Base-by-base conservation (phyloP, 805 yeast genomes). In the Lachancea lanzarotensis region DNA sequence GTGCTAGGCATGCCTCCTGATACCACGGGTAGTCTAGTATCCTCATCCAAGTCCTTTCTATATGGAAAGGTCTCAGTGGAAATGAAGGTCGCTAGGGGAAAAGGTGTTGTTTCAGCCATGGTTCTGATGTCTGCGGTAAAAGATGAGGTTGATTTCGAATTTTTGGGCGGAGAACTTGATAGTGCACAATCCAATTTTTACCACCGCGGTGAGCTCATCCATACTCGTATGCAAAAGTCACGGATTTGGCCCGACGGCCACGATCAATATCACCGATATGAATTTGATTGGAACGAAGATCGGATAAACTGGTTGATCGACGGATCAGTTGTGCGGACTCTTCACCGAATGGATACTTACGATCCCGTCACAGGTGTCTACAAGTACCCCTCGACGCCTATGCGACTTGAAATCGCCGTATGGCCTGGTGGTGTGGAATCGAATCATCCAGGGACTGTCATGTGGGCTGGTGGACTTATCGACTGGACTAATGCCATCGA, bases 91-190 rank as follows among this genome's bases (percentile, higher is more conserved):
- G 82, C 95, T 1, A 81, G 79, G 55, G 76, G 76, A 22, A 69
- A 67, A 8, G 98, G 98, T 66, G 96, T 90, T 15, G 75, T 90
- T 42, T 76, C 95, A 5, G 91, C 96, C 31, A 76, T 82, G 54
- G 89, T 89, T 57, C 64, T 87, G 39, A 82, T 81, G 63, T 85
- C 95, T 5, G 83, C 85, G 55, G 87, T 82, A 36, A 83, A 88
- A 69, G 98, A 90, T 69, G 98, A 91, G 70, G 76, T 90, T 55
- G 97, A 91, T 73, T 82, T 69, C 62, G 97, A 91, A 68, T 82
- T 83, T 48, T 79, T 88, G 46, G 97, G 98, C 40, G 75, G 76
- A 58, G 78, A 84, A 54, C 67, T 84, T 52, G 69, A 72, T 20
- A 55, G 62, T 32, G 87, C 82, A 0, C 93, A 90, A 71, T 69